Evolutionary conservation across 1,284 basidiomycete species (phyloP).

Genomic region (Gymnopus androsaceus): DNA sequence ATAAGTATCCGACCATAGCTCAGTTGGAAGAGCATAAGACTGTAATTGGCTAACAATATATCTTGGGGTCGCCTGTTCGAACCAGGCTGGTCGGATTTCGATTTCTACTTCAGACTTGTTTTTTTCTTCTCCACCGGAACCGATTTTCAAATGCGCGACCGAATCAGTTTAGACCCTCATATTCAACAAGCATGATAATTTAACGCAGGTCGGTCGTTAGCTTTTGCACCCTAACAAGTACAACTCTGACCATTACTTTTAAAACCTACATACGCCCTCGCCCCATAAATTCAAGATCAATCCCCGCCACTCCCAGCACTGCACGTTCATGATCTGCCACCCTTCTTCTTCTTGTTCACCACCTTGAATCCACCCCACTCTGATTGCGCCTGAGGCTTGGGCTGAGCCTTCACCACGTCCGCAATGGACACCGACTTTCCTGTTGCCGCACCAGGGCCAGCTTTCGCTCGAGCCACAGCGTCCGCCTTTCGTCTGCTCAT

Average conservation of each 20-base stretch:
- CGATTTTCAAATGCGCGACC: background rate
- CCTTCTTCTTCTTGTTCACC: slow-evolving; percentile 91
- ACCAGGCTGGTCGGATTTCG: slow-evolving; percentile 14
- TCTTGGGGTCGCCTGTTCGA: slow-evolving; percentile 18
- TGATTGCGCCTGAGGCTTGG: slow-evolving; percentile 66
- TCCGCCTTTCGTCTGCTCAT: slow-evolving; percentile 84
- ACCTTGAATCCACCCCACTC: slow-evolving; percentile 89
- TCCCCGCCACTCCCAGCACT: background rate
- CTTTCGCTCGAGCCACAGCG: slow-evolving; percentile 53
- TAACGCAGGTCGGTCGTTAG: too few relatives aligned
- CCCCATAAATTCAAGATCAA: too few relatives aligned
- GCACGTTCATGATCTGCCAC: slow-evolving; percentile 40
- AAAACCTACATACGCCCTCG: too few relatives aligned
- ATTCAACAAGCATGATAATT: too few relatives aligned
- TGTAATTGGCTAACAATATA: slow-evolving; percentile 32
- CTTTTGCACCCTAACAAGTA: too few relatives aligned
- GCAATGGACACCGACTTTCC: slow-evolving; percentile 73
- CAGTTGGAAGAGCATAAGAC: slow-evolving; percentile 50
- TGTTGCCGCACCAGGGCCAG: slow-evolving; percentile 37
- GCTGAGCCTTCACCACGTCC: slow-evolving; percentile 87
- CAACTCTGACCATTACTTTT: too few relatives aligned
- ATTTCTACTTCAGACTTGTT: background rate
- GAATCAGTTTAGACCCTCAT: too few relatives aligned
- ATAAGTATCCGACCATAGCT: slow-evolving; percentile 39
- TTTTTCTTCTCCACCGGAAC: too few relatives aligned